Evolutionary conservation across 202 grass and related monocot species (phyloP).

Genomic region (Setaria viridis): DNA sequence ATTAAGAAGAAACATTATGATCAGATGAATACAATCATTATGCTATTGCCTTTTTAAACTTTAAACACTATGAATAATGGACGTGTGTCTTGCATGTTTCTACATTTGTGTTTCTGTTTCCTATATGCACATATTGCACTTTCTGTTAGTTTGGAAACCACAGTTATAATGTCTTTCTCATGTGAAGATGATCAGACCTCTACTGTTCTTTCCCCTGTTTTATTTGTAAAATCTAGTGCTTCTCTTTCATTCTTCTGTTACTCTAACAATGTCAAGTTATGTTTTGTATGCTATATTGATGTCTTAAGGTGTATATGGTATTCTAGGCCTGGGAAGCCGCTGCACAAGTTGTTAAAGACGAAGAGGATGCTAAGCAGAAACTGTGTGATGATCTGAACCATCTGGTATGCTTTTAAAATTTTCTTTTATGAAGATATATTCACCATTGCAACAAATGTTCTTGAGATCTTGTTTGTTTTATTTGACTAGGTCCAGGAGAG

Average conservation of each 20-base stretch:
- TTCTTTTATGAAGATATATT: conserved; percentile 18
- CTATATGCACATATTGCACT: neutral
- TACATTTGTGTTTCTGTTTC: neutral
- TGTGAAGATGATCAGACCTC: neutral
- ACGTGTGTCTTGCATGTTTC: neutral
- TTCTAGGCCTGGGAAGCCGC: conserved; percentile 88
- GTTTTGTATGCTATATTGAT: conserved; percentile 25
- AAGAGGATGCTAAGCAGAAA: conserved; percentile 82
- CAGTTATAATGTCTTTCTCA: neutral
- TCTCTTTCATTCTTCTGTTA: conserved; percentile 1
- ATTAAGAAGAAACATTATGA: neutral
- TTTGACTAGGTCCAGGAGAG: conserved; percentile 87
- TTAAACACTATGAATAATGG: neutral
- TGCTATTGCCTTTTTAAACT: neutral
- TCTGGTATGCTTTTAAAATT: conserved; percentile 59
- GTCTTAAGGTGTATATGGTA: conserved; percentile 8
- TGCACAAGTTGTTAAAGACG: conserved; percentile 75
- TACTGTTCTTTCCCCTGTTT: neutral
- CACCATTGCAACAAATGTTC: conserved; percentile 2
- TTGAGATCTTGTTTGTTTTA: conserved; percentile 32
- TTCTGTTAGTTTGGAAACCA: neutral
- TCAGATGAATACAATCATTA: neutral
- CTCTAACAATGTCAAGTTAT: neutral
- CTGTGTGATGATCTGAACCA: conserved; percentile 85
- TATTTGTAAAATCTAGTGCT: neutral